A percentile compares a stretch with the other conserved stretches of the same genome.
phyloP scores from a whole-genome alignment of 257 asterid species.

The Schizonepeta tenuifolia region DNA sequence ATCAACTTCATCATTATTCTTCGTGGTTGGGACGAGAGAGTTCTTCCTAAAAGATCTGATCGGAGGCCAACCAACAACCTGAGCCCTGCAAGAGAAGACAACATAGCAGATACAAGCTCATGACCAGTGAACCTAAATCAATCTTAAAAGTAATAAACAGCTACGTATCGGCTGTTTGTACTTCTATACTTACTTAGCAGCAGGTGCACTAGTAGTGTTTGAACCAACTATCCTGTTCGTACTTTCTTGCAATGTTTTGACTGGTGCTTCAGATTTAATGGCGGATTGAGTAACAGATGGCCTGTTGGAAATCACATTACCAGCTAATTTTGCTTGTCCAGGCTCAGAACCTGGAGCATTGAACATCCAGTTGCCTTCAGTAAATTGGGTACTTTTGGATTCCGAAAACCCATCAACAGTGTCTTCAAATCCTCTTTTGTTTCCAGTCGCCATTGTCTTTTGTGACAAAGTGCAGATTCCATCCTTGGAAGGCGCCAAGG shows the following conservation, averaged over 20 bases:
- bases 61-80: slow-evolving; percentile 98
- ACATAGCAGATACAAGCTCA: slow-evolving; percentile 22
- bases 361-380: slow-evolving; percentile 74
- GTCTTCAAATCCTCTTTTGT: slow-evolving; percentile 75
- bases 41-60: slow-evolving; percentile 81
- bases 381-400: slow-evolving; percentile 42
- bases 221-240: slow-evolving; percentile 49
- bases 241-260: slow-evolving; percentile 46
- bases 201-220: slow-evolving; percentile 56
- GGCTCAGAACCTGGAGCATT: slow-evolving; percentile 50
- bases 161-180: background rate
- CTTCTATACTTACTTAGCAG: slow-evolving; percentile 67
- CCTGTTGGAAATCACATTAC: slow-evolving; percentile 44
- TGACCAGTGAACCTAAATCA: background rate
- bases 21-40: slow-evolving; percentile 66
- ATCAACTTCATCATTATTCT: slow-evolving; percentile 71
- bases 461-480: slow-evolving; percentile 53
- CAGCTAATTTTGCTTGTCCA: slow-evolving; percentile 46
- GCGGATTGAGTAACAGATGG: slow-evolving; percentile 42
- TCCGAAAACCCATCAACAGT: slow-evolving; percentile 60
- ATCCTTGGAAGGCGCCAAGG: slow-evolving; percentile 67
- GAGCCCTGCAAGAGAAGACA: slow-evolving; percentile 56
- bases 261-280: slow-evolving; percentile 44
- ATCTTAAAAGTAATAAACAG: background rate
- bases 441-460: slow-evolving; percentile 65